Conservation (phyloP, 495 filamentous ascomycete genomes). For the Clavariopsis aquatica region DNA sequence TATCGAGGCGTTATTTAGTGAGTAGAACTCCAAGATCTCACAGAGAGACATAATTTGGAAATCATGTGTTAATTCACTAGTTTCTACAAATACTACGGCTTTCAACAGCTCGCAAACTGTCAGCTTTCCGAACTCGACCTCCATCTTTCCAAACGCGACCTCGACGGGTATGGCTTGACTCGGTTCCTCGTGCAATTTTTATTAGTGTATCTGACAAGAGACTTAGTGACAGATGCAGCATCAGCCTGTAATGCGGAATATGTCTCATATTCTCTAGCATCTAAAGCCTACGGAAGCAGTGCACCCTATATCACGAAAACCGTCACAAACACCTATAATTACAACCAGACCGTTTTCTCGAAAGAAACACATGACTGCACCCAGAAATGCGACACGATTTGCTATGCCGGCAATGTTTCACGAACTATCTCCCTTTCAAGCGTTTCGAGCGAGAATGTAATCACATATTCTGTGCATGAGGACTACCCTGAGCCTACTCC, state of each 20-base stretch:
- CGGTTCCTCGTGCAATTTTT: background rate
- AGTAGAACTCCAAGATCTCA: too few species aligned
- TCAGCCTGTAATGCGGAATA: conserved; percentile 1
- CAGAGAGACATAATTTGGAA: too few species aligned
- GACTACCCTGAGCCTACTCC: conserved; percentile 10
- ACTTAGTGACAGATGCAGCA: background rate
- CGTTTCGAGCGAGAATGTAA: background rate
- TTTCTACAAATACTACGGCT: background rate
- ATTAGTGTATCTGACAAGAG: background rate
- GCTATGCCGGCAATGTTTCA: conserved; percentile 9
- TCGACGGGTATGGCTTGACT: background rate
- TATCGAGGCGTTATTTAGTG: background rate
- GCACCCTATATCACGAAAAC: background rate
- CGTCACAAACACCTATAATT: background rate
- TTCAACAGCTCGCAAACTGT: background rate
- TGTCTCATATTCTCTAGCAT: background rate
- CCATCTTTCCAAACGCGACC: background rate
- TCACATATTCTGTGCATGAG: background rate
- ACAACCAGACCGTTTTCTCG: conserved; percentile 1
- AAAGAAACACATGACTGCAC: conserved; percentile 1
- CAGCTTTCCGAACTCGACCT: background rate
- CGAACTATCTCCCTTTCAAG: background rate
- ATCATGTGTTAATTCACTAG: background rate
- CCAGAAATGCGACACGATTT: conserved; percentile 11
- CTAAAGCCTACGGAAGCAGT: background rate